These are phyloP conservation scores for Amanita inopinata DNA, from an alignment of 768 basidiomycete genomes.

Conservation along the genomic window DNA sequence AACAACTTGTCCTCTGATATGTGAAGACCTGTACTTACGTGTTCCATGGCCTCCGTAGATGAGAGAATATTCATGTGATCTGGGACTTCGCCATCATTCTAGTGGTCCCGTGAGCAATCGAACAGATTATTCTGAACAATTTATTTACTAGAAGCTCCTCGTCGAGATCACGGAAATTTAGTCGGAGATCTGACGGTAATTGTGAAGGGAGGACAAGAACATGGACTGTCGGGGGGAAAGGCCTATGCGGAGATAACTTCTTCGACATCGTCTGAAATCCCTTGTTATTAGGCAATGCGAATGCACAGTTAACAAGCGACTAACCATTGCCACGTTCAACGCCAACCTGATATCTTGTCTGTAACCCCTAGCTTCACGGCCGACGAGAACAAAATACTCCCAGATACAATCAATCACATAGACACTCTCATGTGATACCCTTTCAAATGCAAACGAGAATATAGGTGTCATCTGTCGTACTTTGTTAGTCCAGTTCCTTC, in stretches of 20 bases:
- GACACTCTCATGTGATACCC: slow-evolving; percentile 33
- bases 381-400: slow-evolving; percentile 74
- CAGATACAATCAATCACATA: slow-evolving; percentile 69
- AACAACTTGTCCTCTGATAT: slow-evolving; percentile 9
- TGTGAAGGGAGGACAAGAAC: slow-evolving; percentile 64
- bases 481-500: slow-evolving; percentile 1
- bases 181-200: slow-evolving; percentile 59
- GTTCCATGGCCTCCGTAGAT: slow-evolving; percentile 40
- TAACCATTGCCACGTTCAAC: slow-evolving; percentile 46
- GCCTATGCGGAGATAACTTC: slow-evolving; percentile 41
- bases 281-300: not conserved
- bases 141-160: slow-evolving; percentile 47
- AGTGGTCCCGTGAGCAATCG: slow-evolving; percentile 11
- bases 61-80: slow-evolving; percentile 75
- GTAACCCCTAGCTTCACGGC: slow-evolving; percentile 50
- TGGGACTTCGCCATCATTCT: slow-evolving; percentile 48
- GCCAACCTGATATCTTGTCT: slow-evolving; percentile 55
- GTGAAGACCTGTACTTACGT: slow-evolving; percentile 34
- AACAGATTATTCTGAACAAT: slow-evolving; percentile 4
- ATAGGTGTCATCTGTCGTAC: slow-evolving; percentile 37
- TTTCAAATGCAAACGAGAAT: slow-evolving; percentile 31
- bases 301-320: slow-evolving; percentile 8
- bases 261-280: slow-evolving; percentile 40
- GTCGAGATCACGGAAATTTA: slow-evolving; percentile 62
- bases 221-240: slow-evolving; percentile 69